These are phyloP conservation scores for Sporobolomyces pararoseus DNA, from an alignment of 768 basidiomycete genomes.

Conservation along the genomic window DNA sequence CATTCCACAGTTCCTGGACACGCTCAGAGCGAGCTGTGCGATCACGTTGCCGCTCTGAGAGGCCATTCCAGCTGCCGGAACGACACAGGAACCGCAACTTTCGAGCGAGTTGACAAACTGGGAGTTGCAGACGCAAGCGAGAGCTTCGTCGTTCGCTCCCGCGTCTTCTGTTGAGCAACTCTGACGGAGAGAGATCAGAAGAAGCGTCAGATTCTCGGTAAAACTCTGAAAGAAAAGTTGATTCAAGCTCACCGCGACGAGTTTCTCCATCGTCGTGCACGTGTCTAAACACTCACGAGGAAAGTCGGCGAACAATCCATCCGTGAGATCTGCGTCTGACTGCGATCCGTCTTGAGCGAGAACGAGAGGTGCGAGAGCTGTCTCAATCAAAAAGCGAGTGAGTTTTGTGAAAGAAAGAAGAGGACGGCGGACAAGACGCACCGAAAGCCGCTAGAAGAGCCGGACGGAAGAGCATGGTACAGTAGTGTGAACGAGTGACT, in stretches of 20 bases:
- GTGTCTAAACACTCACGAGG: background rate
- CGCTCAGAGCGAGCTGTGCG: background rate
- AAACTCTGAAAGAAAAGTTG: background rate
- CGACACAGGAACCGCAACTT: conserved; percentile 9
- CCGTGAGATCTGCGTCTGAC: background rate
- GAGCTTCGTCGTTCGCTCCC: background rate
- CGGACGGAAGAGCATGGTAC: background rate
- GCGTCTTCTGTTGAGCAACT: background rate
- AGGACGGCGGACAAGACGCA: background rate
- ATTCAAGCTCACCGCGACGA: background rate
- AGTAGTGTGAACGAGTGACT: background rate
- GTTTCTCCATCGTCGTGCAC: background rate
- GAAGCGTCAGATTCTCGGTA: no score
- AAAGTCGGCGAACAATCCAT: conserved; percentile 3
- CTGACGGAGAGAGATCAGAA: no score
- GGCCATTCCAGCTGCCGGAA: background rate
- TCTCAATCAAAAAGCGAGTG: no score
- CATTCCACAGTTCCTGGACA: background rate
- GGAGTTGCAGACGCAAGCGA: conserved; percentile 1
- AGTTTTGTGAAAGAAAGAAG: background rate
- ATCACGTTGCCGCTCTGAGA: background rate
- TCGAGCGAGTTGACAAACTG: background rate
- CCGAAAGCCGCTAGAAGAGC: background rate
- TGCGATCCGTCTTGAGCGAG: background rate
- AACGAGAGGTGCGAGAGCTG: background rate